Percentiles rank a stretch among this genome's conserved stretches.
These are phyloP conservation scores for Backusella mclennaniae DNA, from an alignment of 192 early-diverging fungal species.

Conservation along the genomic window DNA sequence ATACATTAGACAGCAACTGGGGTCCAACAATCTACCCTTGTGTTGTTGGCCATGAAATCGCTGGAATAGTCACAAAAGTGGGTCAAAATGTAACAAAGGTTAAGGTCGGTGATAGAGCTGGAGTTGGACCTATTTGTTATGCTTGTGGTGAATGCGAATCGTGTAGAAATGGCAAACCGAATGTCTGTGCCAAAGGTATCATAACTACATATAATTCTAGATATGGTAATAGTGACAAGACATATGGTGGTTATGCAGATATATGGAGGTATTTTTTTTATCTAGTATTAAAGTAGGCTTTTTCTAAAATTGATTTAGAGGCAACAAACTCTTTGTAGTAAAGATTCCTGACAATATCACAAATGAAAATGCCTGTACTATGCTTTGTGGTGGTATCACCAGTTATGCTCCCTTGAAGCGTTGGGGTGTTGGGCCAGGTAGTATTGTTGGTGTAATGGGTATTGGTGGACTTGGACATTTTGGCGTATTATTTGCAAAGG, in stretches of 20 bases:
- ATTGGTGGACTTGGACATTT: conserved; percentile 60
- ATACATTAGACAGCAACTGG: conserved; percentile 44
- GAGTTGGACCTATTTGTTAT: conserved; percentile 62
- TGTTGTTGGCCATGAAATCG: conserved; percentile 56
- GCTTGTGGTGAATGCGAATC: conserved; percentile 50
- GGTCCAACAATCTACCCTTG: conserved; percentile 35
- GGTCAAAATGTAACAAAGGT: conserved; percentile 38
- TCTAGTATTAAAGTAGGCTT: too few relatives aligned
- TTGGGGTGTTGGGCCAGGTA: conserved; percentile 34
- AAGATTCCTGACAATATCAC: conserved; percentile 52
- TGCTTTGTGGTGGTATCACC: conserved; percentile 78
- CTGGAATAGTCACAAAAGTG: conserved; percentile 40
- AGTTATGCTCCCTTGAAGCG: conserved; percentile 50
- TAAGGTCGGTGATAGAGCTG: conserved; percentile 52
- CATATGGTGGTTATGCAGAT: conserved; percentile 51
- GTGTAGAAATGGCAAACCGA: conserved; percentile 38
- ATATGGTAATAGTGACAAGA: conserved; percentile 38
- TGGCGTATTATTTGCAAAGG: conserved; percentile 51
- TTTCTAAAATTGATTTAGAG: not conserved
- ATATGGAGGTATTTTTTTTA: conserved; percentile 17
- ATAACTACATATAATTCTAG: conserved; percentile 48
- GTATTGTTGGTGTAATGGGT: conserved; percentile 5
- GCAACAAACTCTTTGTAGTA: conserved; percentile 56
- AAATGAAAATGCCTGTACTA: conserved; percentile 56
- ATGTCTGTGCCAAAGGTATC: conserved; percentile 44